Evolutionary conservation across 1,284 basidiomycete genomes (phyloP).

Genomic region (Microbotryum scabiosae): DNA sequence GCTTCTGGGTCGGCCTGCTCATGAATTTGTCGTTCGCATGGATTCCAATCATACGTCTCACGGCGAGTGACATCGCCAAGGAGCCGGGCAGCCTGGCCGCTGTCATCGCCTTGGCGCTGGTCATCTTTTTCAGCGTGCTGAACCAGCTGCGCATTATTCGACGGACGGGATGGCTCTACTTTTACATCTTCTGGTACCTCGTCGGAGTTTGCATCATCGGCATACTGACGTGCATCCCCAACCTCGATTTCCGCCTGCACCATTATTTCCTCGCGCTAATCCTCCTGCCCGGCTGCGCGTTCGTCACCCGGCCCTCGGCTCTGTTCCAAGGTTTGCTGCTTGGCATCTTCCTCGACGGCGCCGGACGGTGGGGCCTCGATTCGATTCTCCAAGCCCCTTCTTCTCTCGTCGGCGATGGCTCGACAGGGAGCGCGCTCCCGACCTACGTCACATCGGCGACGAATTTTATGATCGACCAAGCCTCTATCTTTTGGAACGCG

Average conservation of each 20-base stretch:
- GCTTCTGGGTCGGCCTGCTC: conserved; percentile 65
- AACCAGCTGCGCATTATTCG: conserved; percentile 77
- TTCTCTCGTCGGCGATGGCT: conserved; percentile 67
- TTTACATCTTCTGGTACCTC: conserved; percentile 38
- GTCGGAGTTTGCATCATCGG: conserved; percentile 57
- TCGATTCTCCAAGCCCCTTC: conserved; percentile 66
- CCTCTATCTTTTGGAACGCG: conserved; percentile 56
- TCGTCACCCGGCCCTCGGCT: conserved; percentile 67
- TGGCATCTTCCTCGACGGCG: conserved; percentile 57
- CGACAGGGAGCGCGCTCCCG: conserved; percentile 60
- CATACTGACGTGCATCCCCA: conserved; percentile 62
- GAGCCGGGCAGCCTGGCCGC: conserved; percentile 63
- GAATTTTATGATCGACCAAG: conserved; percentile 50
- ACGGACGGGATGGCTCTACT: conserved; percentile 68
- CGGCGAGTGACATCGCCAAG: conserved; percentile 57
- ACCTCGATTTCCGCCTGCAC: conserved; percentile 35
- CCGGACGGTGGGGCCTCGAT: conserved; percentile 61
- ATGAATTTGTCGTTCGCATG: conserved; percentile 39
- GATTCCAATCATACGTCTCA: conserved; percentile 65
- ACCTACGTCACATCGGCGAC: conserved; percentile 63
- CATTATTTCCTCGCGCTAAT: conserved; percentile 45
- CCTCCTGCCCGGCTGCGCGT: conserved; percentile 67
- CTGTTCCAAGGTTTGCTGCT: conserved; percentile 71
- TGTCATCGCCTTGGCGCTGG: conserved; percentile 58
- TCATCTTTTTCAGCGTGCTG: conserved; percentile 50